A percentile compares a stretch with the other conserved stretches of the same genome.
Conservation (phyloP, 192 early-diverging fungal genomes). For the Chytriomyces sp. region DNA sequence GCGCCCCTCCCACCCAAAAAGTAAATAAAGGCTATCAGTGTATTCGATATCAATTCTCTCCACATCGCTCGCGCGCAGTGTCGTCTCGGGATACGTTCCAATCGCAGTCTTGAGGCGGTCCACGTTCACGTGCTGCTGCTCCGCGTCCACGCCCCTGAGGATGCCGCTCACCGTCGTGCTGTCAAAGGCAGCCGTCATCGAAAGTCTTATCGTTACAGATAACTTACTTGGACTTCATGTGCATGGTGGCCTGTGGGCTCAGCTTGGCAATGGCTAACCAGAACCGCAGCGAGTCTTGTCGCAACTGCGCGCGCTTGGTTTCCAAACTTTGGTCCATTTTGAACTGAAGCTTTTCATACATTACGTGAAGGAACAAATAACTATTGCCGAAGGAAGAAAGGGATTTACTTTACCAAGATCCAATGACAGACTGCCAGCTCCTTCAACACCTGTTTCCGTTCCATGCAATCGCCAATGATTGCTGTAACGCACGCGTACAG, state of each 20-base stretch:
- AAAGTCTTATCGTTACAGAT: background rate
- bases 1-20: slow-evolving; percentile 29
- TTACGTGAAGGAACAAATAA: no score
- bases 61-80: slow-evolving; percentile 9
- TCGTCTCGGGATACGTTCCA: slow-evolving; percentile 9
- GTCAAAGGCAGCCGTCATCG: background rate
- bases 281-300: slow-evolving; percentile 15
- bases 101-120: slow-evolving; percentile 10
- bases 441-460: background rate
- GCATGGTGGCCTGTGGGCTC: slow-evolving; percentile 14
- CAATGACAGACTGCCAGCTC: background rate
- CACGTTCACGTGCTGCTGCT: background rate
- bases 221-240: slow-evolving; percentile 9
- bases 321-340: no score
- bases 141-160: slow-evolving; percentile 7
- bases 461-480: background rate
- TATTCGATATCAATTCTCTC: background rate
- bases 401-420: no score
- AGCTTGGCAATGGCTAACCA: slow-evolving; percentile 5
- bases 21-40: no score
- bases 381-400: no score
- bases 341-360: no score
- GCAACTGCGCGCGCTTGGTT: background rate
- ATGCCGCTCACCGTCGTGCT: slow-evolving; percentile 10
- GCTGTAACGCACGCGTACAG: background rate